Conservation (phyloP, 352 stramenopile genomes). For the Phytophthora brassicae region DNA sequence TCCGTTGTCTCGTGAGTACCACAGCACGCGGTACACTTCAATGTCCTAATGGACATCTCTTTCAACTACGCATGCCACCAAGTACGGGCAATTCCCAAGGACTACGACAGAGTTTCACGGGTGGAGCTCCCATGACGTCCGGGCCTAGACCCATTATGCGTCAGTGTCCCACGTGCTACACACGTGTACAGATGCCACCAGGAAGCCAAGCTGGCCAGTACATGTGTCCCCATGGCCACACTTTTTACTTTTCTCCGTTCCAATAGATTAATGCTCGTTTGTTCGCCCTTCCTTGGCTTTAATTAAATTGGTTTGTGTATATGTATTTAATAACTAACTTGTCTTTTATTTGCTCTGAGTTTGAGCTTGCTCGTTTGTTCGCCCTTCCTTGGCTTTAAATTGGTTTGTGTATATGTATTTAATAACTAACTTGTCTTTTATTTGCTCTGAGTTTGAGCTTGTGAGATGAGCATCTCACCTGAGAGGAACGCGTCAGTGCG, state of each 20-base stretch:
- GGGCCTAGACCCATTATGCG: slow-evolving; percentile 70
- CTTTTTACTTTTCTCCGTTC: slow-evolving; percentile 82
- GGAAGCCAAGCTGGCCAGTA: slow-evolving; percentile 85
- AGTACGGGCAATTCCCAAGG: slow-evolving; percentile 44
- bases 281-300: slow-evolving; percentile 7
- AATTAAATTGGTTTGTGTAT: background rate
- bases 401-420: slow-evolving; percentile 9
- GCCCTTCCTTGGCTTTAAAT: slow-evolving; percentile 3
- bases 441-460: slow-evolving; percentile 28
- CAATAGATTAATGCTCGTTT: slow-evolving; percentile 42
- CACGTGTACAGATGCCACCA: slow-evolving; percentile 85
- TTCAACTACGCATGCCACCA: slow-evolving; percentile 70
- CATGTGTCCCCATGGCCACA: slow-evolving; percentile 88
- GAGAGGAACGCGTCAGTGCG: slow-evolving; percentile 78
- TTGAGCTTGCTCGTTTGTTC: slow-evolving; percentile 40
- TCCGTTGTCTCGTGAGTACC: slow-evolving; percentile 78
- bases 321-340: slow-evolving; percentile 15
- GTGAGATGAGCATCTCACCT: slow-evolving; percentile 70
- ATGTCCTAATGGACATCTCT: slow-evolving; percentile 75
- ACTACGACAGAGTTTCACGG: slow-evolving; percentile 40
- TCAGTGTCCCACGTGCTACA: slow-evolving; percentile 86
- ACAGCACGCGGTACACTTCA: slow-evolving; percentile 70
- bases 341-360: slow-evolving; percentile 20
- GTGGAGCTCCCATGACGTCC: slow-evolving; percentile 18
- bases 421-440: slow-evolving; percentile 18